Evolutionary conservation across 306 rosid species (phyloP).

Genomic region (Corylus avellana): DNA sequence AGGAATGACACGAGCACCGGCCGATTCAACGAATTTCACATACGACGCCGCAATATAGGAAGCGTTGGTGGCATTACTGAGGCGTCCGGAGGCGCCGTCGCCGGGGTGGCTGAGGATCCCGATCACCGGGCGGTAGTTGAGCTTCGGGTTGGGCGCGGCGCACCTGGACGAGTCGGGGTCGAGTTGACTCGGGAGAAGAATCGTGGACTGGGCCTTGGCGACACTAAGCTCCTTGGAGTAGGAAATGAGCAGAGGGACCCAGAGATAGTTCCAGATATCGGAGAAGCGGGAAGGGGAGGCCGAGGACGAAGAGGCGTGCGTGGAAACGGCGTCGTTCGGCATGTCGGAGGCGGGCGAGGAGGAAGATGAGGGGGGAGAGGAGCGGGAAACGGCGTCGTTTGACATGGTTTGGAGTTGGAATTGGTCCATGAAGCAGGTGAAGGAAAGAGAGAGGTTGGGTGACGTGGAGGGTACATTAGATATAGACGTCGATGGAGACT

Average conservation of each 20-base stretch:
- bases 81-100: conserved; percentile 75
- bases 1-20: conserved; percentile 88
- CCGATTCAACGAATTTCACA: conserved; percentile 79
- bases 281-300: not conserved
- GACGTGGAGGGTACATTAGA: not conserved
- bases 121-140: conserved; percentile 74
- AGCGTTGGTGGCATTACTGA: conserved; percentile 55
- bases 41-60: conserved; percentile 86
- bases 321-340: conserved; percentile 13
- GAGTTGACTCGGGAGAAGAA: conserved; percentile 55
- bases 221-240: conserved; percentile 29
- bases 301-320: conserved; percentile 5
- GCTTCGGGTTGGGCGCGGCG: conserved; percentile 38
- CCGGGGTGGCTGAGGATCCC: conserved; percentile 89
- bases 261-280: conserved; percentile 42
- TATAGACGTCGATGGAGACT: not conserved
- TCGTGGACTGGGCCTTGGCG: conserved; percentile 27
- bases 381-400: not conserved
- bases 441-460: not conserved
- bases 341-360: conserved; percentile 18
- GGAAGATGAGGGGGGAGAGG: not conserved
- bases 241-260: conserved; percentile 40
- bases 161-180: conserved; percentile 39
- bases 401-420: not conserved
- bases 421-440: not conserved